A percentile compares a stretch with the other conserved stretches of the same genome.
phyloP scores from a whole-genome alignment of 2,329 filamentous ascomycete genomes.

The Trichoderma asperellum region DNA sequence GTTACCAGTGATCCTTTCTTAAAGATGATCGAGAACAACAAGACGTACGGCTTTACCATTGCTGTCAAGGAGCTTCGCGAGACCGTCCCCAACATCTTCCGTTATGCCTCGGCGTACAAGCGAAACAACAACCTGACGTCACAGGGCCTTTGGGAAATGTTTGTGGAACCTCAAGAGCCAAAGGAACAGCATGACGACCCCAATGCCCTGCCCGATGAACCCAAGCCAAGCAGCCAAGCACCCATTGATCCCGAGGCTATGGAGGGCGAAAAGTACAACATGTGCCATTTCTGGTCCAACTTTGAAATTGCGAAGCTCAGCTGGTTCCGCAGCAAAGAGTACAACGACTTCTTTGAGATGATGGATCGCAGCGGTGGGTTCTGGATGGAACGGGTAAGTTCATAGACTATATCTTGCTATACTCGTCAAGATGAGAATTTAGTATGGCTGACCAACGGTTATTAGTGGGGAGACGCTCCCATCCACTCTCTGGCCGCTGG shows the following conservation, averaged over 20 bases:
- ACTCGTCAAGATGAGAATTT: background rate
- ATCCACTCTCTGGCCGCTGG: slow-evolving; percentile 97
- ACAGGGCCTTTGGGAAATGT: slow-evolving; percentile 98
- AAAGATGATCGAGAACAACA: slow-evolving; percentile 91
- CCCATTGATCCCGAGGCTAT: slow-evolving; percentile 90
- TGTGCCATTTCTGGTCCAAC: slow-evolving; percentile 99
- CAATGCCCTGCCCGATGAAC: slow-evolving; percentile 78
- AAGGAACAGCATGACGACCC: slow-evolving; percentile 66
- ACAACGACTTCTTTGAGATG: slow-evolving; percentile 97
- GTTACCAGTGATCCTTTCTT: slow-evolving; percentile 81
- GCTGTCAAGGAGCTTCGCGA: slow-evolving; percentile 97
- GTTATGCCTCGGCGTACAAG: slow-evolving; percentile 98
- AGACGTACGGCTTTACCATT: slow-evolving; percentile 98
- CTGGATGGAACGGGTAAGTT: slow-evolving; percentile 91
- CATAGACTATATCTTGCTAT: background rate
- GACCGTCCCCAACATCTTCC: slow-evolving; percentile 97
- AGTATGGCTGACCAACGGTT: slow-evolving; percentile 27
- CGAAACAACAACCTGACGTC: slow-evolving; percentile 87
- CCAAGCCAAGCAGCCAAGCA: slow-evolving; percentile 74
- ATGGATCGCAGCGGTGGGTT: slow-evolving; percentile 98
- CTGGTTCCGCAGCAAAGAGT: slow-evolving; percentile 97
- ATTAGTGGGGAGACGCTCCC: slow-evolving; percentile 94
- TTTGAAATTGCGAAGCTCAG: slow-evolving; percentile 95
- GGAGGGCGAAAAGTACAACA: slow-evolving; percentile 98
- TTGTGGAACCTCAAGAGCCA: slow-evolving; percentile 75